Evolutionary conservation across 2,329 filamentous ascomycete genomes (phyloP).

Genomic region (Colletotrichum cuscutae): DNA sequence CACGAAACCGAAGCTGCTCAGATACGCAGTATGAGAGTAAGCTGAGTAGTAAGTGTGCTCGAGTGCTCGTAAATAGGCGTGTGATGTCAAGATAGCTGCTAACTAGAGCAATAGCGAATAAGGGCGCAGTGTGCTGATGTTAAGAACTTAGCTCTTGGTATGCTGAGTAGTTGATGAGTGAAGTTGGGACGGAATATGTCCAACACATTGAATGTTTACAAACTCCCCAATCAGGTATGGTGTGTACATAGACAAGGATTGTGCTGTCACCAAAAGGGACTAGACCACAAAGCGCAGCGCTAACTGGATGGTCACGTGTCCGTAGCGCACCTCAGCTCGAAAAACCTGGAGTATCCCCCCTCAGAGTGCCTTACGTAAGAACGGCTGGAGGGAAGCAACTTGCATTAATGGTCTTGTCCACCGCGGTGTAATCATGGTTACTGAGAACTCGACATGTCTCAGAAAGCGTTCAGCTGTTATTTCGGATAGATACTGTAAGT

Average conservation of each 20-base stretch:
- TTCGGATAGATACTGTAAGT: no score
- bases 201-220: slow-evolving; percentile 11
- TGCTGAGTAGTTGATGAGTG: neutral
- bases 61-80: neutral
- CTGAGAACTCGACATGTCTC: no score
- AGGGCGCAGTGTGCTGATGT: neutral
- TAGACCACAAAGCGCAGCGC: neutral
- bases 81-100: neutral
- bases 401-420: no score
- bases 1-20: neutral
- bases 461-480: no score
- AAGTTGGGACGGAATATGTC: neutral
- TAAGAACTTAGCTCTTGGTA: neutral
- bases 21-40: neutral
- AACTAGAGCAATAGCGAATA: neutral
- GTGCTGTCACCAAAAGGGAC: neutral
- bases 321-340: neutral
- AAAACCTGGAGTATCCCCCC: neutral
- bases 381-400: neutral
- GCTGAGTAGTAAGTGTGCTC: neutral
- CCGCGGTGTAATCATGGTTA: no score
- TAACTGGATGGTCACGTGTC: neutral
- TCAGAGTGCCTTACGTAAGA: neutral
- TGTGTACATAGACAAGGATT: neutral
- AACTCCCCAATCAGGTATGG: slow-evolving; percentile 16